Evolutionary conservation across 805 yeast genomes (phyloP).

Genomic region (Hanseniaspora thailandica): DNA sequence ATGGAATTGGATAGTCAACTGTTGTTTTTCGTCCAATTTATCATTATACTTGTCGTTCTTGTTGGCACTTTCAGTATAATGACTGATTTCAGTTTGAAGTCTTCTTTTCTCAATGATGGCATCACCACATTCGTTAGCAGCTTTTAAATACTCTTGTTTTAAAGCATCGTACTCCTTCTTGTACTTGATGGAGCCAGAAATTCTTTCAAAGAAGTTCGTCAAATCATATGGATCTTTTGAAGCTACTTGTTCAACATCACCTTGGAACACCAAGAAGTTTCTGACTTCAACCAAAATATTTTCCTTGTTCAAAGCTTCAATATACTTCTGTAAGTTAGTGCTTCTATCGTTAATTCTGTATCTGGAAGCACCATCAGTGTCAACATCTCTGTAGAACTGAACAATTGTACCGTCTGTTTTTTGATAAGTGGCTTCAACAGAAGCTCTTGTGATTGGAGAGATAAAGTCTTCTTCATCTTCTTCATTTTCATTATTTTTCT

Average conservation of each 20-base stretch:
- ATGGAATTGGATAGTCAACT: slow-evolving; percentile 38
- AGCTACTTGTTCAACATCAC: slow-evolving; percentile 90
- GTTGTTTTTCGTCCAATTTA: slow-evolving; percentile 39
- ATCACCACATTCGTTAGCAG: slow-evolving; percentile 51
- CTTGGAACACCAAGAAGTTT: slow-evolving; percentile 89
- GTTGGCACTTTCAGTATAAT: slow-evolving; percentile 60
- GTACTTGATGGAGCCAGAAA: slow-evolving; percentile 68
- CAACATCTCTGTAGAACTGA: slow-evolving; percentile 52
- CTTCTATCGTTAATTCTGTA: slow-evolving; percentile 52
- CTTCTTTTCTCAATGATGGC: slow-evolving; percentile 60
- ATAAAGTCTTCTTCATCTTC: background rate
- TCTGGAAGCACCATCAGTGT: slow-evolving; percentile 48
- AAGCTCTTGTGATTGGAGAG: slow-evolving; percentile 40
- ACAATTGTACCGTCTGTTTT: slow-evolving; percentile 36
- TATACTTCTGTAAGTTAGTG: slow-evolving; percentile 55
- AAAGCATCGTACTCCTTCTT: slow-evolving; percentile 55
- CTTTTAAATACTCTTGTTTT: slow-evolving; percentile 50
- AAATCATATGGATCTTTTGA: slow-evolving; percentile 71
- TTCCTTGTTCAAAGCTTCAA: slow-evolving; percentile 55
- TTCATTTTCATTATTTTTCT: slow-evolving; percentile 27
- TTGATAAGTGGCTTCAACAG: slow-evolving; percentile 69
- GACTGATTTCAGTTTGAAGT: slow-evolving; percentile 60
- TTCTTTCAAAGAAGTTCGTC: slow-evolving; percentile 61
- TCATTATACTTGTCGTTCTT: slow-evolving; percentile 59
- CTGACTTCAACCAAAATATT: slow-evolving; percentile 79